Evolutionary conservation across 2,329 filamentous ascomycete species (phyloP).

Genomic region (Colletotrichum neosansevieriae): DNA sequence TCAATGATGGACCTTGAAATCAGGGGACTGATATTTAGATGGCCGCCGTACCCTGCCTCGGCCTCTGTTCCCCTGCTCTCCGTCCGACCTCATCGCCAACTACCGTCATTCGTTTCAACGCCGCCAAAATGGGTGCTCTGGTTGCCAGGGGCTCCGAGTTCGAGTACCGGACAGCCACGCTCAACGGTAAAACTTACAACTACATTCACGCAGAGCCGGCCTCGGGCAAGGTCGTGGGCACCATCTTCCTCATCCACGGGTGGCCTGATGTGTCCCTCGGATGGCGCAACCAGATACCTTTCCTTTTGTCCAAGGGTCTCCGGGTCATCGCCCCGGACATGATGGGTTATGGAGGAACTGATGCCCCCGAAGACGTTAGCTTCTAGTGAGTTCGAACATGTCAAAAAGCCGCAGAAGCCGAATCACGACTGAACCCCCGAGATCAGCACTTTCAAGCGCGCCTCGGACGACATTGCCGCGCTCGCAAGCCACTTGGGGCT

Average conservation of each 20-base stretch:
- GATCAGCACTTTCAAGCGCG: constrained; percentile 75
- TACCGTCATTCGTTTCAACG: neutral
- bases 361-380: constrained; percentile 61
- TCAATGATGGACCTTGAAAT: no score
- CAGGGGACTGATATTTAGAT: no score
- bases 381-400: constrained; percentile 21
- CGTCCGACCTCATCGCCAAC: constrained; percentile 1
- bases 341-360: constrained; percentile 81
- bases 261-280: constrained; percentile 80
- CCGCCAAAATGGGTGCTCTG: neutral
- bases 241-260: constrained; percentile 68
- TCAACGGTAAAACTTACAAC: constrained; percentile 70
- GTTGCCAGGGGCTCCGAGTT: neutral
- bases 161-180: constrained; percentile 27
- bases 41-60: no score
- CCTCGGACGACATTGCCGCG: constrained; percentile 77
- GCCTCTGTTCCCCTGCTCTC: no score
- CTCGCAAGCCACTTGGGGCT: constrained; percentile 66
- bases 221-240: constrained; percentile 49
- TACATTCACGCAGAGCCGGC: constrained; percentile 63
- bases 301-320: constrained; percentile 73
- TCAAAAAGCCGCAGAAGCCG: neutral
- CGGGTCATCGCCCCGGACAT: constrained; percentile 82
- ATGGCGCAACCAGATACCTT: constrained; percentile 85
- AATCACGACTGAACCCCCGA: constrained; percentile 51